A percentile compares a stretch with the other conserved stretches of the same genome.
phyloP scores from a whole-genome alignment of 768 basidiomycete genomes.

The Astraeus odoratus region DNA sequence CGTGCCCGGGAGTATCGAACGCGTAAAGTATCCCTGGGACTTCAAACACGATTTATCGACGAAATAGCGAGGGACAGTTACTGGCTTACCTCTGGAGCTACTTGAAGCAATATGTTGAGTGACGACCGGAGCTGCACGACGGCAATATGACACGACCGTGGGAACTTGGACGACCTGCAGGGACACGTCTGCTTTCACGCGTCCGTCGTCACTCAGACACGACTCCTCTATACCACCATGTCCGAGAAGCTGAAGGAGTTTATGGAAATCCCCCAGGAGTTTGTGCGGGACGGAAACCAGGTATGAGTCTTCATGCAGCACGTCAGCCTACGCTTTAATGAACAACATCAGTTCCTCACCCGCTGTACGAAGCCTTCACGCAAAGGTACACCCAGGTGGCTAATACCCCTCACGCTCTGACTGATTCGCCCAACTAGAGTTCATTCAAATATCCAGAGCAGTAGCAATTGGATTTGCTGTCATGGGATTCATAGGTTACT shows the following conservation, averaged over 20 bases:
- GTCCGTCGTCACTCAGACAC: slow-evolving; percentile 4
- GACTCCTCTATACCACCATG: slow-evolving; percentile 43
- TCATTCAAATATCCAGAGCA: slow-evolving; percentile 89
- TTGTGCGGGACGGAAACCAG: slow-evolving; percentile 89
- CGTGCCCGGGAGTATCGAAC: slow-evolving; percentile 25
- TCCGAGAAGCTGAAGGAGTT: slow-evolving; percentile 89
- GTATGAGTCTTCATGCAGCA: slow-evolving; percentile 36
- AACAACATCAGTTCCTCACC: slow-evolving; percentile 71
- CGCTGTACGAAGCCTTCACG: slow-evolving; percentile 97
- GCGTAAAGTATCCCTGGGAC: slow-evolving; percentile 4
- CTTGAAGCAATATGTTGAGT: no score
- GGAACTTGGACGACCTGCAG: slow-evolving; percentile 13
- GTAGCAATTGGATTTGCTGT: slow-evolving; percentile 97
- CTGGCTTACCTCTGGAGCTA: no score
- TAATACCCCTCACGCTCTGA: neutral
- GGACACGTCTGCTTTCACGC: slow-evolving; percentile 25
- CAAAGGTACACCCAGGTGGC: slow-evolving; percentile 57
- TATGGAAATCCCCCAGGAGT: slow-evolving; percentile 85
- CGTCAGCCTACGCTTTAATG: slow-evolving; percentile 7
- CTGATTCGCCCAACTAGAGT: slow-evolving; percentile 51
- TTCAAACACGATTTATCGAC: neutral
- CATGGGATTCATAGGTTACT: slow-evolving; percentile 99
- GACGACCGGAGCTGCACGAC: no score
- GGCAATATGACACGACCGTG: slow-evolving; percentile 14
- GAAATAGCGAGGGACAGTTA: neutral